These are phyloP conservation scores for Curvularia spicifera DNA, from an alignment of 2,329 filamentous ascomycete species.

Conservation along the genomic window DNA sequence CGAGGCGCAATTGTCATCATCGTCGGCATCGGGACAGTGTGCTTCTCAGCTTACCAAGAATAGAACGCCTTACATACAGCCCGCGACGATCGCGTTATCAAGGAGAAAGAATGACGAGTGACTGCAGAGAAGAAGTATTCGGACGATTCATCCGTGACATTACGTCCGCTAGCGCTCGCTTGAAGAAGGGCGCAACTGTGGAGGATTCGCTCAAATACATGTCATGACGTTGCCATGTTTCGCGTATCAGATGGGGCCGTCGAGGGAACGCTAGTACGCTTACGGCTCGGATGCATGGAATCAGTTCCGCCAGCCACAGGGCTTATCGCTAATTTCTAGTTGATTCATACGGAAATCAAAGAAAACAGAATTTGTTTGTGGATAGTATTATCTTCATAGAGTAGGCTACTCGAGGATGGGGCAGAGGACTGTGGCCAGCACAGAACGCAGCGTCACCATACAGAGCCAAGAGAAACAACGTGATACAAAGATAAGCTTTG, in stretches of 20 bases:
- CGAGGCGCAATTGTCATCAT: conserved; percentile 13
- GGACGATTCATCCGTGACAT: conserved; percentile 24
- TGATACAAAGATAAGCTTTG: not conserved
- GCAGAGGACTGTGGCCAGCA: not conserved
- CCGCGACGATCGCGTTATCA: conserved; percentile 3
- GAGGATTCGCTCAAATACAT: conserved; percentile 12
- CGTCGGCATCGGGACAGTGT: conserved; percentile 16
- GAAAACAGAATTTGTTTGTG: not conserved
- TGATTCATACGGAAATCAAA: not conserved
- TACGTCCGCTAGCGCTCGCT: conserved; percentile 21
- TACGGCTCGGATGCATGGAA: not conserved
- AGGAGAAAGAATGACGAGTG: conserved; percentile 1
- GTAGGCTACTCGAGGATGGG: not conserved
- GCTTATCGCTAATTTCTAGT: not conserved
- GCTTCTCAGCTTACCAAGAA: conserved; percentile 34
- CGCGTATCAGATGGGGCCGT: conserved; percentile 9
- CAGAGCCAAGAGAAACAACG: not conserved
- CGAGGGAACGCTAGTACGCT: not conserved
- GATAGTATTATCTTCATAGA: not conserved
- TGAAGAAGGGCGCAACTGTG: conserved; percentile 3
- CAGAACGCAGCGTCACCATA: not conserved
- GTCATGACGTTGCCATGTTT: conserved; percentile 27
- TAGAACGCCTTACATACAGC: conserved; percentile 16
- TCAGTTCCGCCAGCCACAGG: not conserved
- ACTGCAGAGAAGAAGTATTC: not conserved